Evolutionary conservation across 2,329 filamentous ascomycete genomes (phyloP).

Genomic region (Capronia epimyces): DNA sequence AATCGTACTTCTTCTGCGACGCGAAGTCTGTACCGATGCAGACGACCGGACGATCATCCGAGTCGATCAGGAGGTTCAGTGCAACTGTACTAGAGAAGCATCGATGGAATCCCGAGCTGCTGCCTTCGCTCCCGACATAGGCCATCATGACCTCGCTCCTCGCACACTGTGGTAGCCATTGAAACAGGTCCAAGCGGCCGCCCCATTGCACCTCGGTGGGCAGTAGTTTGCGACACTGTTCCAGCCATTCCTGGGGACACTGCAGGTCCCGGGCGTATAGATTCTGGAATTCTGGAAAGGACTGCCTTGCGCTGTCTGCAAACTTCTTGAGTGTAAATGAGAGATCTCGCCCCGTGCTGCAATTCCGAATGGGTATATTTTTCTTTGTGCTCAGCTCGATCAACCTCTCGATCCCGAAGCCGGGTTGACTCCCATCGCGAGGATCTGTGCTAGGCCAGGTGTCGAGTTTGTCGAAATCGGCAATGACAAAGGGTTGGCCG

Average conservation of each 20-base stretch:
- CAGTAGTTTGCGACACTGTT: conserved; percentile 31
- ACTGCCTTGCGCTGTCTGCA: conserved; percentile 29
- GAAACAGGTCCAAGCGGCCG: conserved; percentile 35
- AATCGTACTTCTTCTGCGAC: conserved; percentile 34
- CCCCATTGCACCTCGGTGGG: conserved; percentile 34
- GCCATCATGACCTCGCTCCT: conserved; percentile 37
- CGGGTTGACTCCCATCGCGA: conserved; percentile 16
- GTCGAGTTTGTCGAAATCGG: conserved; percentile 33
- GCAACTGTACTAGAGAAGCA: conserved; percentile 37
- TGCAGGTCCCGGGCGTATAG: conserved; percentile 36
- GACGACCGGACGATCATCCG: conserved; percentile 31
- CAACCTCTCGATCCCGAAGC: conserved; percentile 33
- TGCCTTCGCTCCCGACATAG: conserved; percentile 35
- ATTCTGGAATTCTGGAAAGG: conserved; percentile 30
- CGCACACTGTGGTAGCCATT: conserved; percentile 34
- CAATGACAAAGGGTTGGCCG: conserved; percentile 35
- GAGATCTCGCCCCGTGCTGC: conserved; percentile 34
- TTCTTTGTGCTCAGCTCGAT: conserved; percentile 34
- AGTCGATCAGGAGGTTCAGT: conserved; percentile 34
- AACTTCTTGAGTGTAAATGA: conserved; percentile 35
- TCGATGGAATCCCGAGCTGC: conserved; percentile 36
- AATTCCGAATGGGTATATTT: conserved; percentile 35
- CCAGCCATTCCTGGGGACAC: conserved; percentile 34
- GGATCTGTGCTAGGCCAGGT: conserved; percentile 28
- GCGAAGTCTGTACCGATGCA: conserved; percentile 36